These are phyloP conservation scores for Chamaecyparis obtusa DNA, from an alignment of 75 land plant species.

Conservation along the genomic window DNA sequence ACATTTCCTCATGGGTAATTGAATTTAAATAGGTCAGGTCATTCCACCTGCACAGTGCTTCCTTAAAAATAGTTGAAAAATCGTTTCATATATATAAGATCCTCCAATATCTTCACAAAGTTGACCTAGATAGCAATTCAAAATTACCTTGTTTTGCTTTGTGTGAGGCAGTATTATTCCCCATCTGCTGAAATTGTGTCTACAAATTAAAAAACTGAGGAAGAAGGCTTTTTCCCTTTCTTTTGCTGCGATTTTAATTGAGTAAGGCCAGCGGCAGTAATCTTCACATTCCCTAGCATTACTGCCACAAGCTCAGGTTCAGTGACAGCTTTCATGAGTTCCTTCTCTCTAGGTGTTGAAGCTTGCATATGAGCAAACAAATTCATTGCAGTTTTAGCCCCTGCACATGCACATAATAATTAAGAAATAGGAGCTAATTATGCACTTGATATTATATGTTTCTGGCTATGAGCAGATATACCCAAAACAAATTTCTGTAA, in stretches of 20 bases:
- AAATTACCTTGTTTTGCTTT: not conserved
- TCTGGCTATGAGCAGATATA: not conserved
- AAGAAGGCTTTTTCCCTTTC: conserved; percentile 62
- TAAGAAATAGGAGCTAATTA: not conserved
- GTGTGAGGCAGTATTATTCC: not conserved
- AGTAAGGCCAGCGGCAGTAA: conserved; percentile 85
- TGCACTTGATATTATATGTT: not conserved
- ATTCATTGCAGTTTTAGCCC: conserved; percentile 91
- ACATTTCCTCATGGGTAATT: not conserved
- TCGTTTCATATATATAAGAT: not conserved
- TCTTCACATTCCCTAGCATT: conserved; percentile 86
- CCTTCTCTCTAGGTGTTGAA: conserved; percentile 80
- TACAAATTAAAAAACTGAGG: not conserved
- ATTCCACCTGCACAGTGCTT: not conserved
- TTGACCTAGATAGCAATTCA: not conserved
- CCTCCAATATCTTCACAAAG: not conserved
- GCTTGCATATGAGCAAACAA: conserved; percentile 80
- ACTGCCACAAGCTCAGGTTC: conserved; percentile 94
- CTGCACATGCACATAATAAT: conserved; percentile 36
- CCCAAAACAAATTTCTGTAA: not conserved
- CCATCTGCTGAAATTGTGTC: not conserved
- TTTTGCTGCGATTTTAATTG: conserved; percentile 91
- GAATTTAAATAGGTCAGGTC: not conserved
- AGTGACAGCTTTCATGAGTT: conserved; percentile 91
- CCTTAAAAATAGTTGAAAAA: not conserved